Evolutionary conservation across 208 protist genomes (phyloP), one percentile per base, ranked within the genome.

Genomic region (Wallacemonas sp.): DNA sequence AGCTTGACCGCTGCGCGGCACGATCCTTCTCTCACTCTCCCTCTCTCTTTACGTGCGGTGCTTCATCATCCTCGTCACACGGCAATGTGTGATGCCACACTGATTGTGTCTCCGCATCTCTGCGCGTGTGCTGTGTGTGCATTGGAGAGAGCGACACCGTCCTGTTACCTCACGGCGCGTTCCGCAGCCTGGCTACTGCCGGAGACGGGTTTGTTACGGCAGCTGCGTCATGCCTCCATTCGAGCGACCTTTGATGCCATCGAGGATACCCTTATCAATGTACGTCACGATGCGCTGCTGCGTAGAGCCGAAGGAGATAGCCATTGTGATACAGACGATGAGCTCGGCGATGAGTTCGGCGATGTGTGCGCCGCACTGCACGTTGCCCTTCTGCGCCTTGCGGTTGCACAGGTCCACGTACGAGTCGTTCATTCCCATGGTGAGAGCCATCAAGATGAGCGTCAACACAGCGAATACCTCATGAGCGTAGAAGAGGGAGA

Each of bases 261-360:
- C 85, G 24, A 94, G 66, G 61, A 94, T 92, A 38, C 85, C 83
- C 62, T 91, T 92, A 67, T 92, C 83, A 53, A 92, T 89, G 66
- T 90, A 94, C 1, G 76, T 87, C 22, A 92, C 78, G 57, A 94
- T 86, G 15, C 89, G 85, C 72, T 94, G 85, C 63, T 94, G 89
- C 19, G 88, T 90, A 21, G 81, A 85, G n/a, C 54, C 74, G 69
- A 78, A 94, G 38, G 66, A 71, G 45, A 74, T 61, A 19, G 55
- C 80, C 85, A 92, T 89, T 8, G 76, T 85, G n/a, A 94, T 38
- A 33, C 63, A 78, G 12, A 92, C 73, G 5, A 92, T 48, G 3
- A 92, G 29, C 42, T 94, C 76, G 4, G 81, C 89, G 3, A 92
- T 52, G 22, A 84, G 69, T 62, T 94, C 84, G 19, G 65, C 78